A percentile compares a stretch with the other conserved stretches of the same genome.
These are phyloP conservation scores for Cladosporium sphaerospermum DNA, from an alignment of 2,329 filamentous ascomycete species.

Conservation along the genomic window DNA sequence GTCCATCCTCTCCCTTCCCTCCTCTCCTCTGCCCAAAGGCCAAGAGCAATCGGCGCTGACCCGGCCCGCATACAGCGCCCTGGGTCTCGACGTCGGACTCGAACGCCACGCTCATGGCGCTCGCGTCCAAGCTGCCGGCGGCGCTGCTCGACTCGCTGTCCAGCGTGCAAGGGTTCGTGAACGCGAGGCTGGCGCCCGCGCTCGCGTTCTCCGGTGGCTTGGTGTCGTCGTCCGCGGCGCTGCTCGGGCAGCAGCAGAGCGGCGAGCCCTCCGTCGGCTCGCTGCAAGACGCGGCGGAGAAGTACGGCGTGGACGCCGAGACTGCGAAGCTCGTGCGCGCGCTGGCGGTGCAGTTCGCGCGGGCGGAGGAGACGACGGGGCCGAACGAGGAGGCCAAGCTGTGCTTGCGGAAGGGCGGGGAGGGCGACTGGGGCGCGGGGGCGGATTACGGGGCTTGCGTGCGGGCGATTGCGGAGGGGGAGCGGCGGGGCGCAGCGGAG, in stretches of 20 bases:
- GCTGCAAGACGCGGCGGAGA: conserved; percentile 17
- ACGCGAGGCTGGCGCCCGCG: conserved; percentile 27
- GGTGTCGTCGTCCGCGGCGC: conserved; percentile 17
- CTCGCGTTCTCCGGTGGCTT: conserved; percentile 26
- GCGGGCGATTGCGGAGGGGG: conserved; percentile 11
- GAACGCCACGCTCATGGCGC: conserved; percentile 22
- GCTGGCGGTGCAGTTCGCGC: conserved; percentile 19
- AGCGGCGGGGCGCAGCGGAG: conserved; percentile 11
- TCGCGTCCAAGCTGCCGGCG: conserved; percentile 25
- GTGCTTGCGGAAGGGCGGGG: conserved; percentile 31
- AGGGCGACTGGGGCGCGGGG: conserved; percentile 30
- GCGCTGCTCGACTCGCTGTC: conserved; percentile 28
- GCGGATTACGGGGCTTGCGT: conserved; percentile 31
- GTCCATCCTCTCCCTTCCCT: conserved; percentile 2
- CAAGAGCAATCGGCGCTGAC: not conserved
- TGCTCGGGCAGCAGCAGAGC: conserved; percentile 10
- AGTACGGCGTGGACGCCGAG: conserved; percentile 23
- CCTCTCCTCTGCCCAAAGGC: too few species aligned
- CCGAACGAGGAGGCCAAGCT: conserved; percentile 35
- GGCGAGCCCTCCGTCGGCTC: not conserved
- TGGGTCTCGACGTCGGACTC: conserved; percentile 37
- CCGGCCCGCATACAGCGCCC: conserved; percentile 26
- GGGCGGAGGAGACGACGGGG: conserved; percentile 30
- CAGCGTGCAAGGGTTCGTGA: conserved; percentile 28
- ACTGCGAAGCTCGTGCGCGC: conserved; percentile 20